Conservation (phyloP, 2,329 filamentous ascomycete genomes). For the Thielaviopsis ethacetica region DNA sequence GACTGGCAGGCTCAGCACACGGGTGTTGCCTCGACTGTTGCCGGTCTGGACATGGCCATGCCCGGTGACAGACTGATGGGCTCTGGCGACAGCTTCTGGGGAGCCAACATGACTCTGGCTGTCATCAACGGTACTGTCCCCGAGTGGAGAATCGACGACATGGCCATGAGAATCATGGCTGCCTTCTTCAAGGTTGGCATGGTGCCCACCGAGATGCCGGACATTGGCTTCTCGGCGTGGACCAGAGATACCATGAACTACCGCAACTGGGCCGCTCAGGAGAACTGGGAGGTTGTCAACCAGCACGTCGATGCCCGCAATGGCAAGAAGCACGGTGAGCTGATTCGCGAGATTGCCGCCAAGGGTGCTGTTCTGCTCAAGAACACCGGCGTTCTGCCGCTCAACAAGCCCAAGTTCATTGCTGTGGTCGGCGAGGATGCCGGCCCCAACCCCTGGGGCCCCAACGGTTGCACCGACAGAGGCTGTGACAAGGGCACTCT, state of each 20-base stretch:
- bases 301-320: slow-evolving; percentile 69
- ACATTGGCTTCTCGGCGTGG: slow-evolving; percentile 83
- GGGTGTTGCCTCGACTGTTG: slow-evolving; percentile 47
- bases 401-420: slow-evolving; percentile 62
- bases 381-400: slow-evolving; percentile 59
- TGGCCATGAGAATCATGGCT: slow-evolving; percentile 70
- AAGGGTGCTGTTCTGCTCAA: slow-evolving; percentile 81
- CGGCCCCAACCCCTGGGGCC: slow-evolving; percentile 54
- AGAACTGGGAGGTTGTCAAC: slow-evolving; percentile 54
- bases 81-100: slow-evolving; percentile 60
- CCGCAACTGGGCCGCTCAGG: slow-evolving; percentile 43
- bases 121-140: slow-evolving; percentile 82
- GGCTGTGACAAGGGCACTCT: slow-evolving; percentile 43
- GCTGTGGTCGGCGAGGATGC: slow-evolving; percentile 74
- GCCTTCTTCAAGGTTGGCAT: slow-evolving; percentile 51
- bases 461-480: slow-evolving; percentile 63
- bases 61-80: slow-evolving; percentile 68
- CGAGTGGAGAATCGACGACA: slow-evolving; percentile 77
- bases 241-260: slow-evolving; percentile 59
- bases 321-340: slow-evolving; percentile 46
- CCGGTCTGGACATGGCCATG: slow-evolving; percentile 80
- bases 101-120: slow-evolving; percentile 71
- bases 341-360: slow-evolving; percentile 63
- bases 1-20: slow-evolving; percentile 67
- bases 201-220: slow-evolving; percentile 27